Base-by-base conservation (phyloP, 208 protist species). In the Leishmania gerbilli region DNA sequence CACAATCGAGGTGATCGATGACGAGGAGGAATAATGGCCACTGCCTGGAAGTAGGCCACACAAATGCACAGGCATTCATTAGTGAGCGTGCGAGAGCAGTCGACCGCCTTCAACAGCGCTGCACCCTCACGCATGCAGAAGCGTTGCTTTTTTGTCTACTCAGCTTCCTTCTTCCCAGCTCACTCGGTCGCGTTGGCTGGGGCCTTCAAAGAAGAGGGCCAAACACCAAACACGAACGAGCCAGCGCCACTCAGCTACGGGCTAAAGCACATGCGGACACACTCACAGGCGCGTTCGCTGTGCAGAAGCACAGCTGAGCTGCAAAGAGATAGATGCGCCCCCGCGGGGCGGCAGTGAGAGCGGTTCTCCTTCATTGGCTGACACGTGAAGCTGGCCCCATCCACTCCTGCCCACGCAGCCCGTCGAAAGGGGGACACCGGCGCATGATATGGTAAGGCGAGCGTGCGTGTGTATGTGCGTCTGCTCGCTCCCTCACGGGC, bases 1-100 rank as follows among this genome's bases (percentile, higher is more conserved):
- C 34, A 62, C 83, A 19, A 31, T 86, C 24, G 83, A 80, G 56
- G 74, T 86, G 1, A 49, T 82, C 2, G 83, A 86, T 21, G 83
- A 86, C 13, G 81, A 84, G 49, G 49, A 69, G 49, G 37, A 62
- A 27, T 72, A 34, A 51, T 51, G 40, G 42, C 17, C 40, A n/a
- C 45, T 72, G 21, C 42, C 17, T 51, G 42, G 42, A n/a, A 3
- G 49, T 49, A 15, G 42, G 7, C 13, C 40, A 72, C 34, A 72
- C 67, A 31, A 24, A 15, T 49, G 37, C 42, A 53, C 68, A 53
- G 0, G 17, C 34, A 31, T 49, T 8, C 40, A n/a, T 31, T 42
- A 19, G 17, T 8, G 40, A 49, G 68, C 19, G 42, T 21, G 1
- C 21, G 9, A 27, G 24, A n/a, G 68, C 24, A n/a, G 17, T 53